Evolutionary conservation across 192 early-diverging fungal species (phyloP), one percentile per base, ranked within the genome.

Genomic region (Backusella parvicylindrica): DNA sequence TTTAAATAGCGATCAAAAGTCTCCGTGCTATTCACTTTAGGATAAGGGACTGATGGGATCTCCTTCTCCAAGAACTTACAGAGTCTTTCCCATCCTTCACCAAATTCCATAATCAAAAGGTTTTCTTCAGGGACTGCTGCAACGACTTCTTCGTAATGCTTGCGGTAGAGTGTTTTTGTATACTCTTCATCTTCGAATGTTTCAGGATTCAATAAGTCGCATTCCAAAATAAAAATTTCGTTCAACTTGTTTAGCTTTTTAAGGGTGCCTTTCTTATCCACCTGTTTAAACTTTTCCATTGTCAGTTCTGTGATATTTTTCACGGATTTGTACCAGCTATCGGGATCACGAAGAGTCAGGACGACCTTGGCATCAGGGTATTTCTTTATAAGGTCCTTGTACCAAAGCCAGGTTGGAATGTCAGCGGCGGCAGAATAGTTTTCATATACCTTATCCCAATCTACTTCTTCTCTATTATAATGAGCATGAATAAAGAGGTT

Each of bases 291-390:
- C 16, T 47, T 47, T 21, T 40, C 40, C 23, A 50, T 35, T 21
- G 23, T 47, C 43, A 47, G 9, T 13, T 12, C 26, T 26, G 23
- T 28, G 43, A 47, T 47, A 15, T 47, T 47, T 47, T 47, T 49
- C 8, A 33, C 36, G 1, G 73, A 74, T 21, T 65, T 47, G 31
- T 78, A 78, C 77, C 77, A 78, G 8, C 41, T 69, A 7, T 78
- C 71, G 3, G 65, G 64, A 60, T 65, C 63, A 13, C 77, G 64
- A 1, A 72, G 18, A 12, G 77, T 73, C 13, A 72, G 37, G 3
- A 78, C 60, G 0, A 78, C 66, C 47, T 78, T 78, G 23, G 71
- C 77, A 6, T 73, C 66, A 1, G 77, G 77, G 28, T 78, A 78
- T 2, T 53, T 16, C 33, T 73, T 65, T 18, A 72, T 68, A 18